Evolutionary conservation across 108 stramenopile species (phyloP).

Genomic region (Cyclotella atomus): DNA sequence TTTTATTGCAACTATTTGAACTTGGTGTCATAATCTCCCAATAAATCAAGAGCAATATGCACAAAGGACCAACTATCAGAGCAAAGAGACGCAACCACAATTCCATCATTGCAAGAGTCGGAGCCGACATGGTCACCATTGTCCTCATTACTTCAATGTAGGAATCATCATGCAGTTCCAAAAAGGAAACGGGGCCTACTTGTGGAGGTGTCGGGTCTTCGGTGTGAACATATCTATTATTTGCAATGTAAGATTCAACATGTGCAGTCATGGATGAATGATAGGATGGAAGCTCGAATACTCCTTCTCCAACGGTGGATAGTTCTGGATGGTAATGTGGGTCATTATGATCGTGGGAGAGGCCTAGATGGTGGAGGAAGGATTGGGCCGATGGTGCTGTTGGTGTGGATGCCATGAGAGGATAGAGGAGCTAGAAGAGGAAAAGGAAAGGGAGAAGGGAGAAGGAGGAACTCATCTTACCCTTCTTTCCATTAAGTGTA

Average conservation of each 20-base stretch:
- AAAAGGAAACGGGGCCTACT: slow-evolving; percentile 30
- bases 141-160: slow-evolving; percentile 21
- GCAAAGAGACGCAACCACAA: slow-evolving; percentile 80
- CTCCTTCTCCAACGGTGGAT: slow-evolving; percentile 3
- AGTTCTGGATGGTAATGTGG: slow-evolving; percentile 6
- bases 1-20: too few relatives aligned
- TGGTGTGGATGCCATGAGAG: too few relatives aligned
- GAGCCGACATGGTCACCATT: slow-evolving; percentile 23
- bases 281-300: slow-evolving; percentile 13
- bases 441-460: too few relatives aligned
- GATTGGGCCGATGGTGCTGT: slow-evolving; percentile 11
- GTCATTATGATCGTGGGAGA: background rate
- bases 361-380: background rate
- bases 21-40: too few relatives aligned
- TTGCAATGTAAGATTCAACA: too few relatives aligned
- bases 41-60: slow-evolving; percentile 17
- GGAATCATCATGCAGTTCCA: slow-evolving; percentile 46
- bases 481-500: too few relatives aligned
- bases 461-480: too few relatives aligned
- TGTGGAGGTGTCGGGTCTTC: slow-evolving; percentile 10
- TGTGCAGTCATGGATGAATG: background rate
- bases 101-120: slow-evolving; percentile 74
- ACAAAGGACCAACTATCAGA: slow-evolving; percentile 46
- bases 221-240: too few relatives aligned
- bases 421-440: too few relatives aligned